A percentile compares a stretch with the other conserved stretches of the same genome.
phyloP scores from a whole-genome alignment of 1,284 basidiomycete genomes.

The Thecaphora thlaspeos region DNA sequence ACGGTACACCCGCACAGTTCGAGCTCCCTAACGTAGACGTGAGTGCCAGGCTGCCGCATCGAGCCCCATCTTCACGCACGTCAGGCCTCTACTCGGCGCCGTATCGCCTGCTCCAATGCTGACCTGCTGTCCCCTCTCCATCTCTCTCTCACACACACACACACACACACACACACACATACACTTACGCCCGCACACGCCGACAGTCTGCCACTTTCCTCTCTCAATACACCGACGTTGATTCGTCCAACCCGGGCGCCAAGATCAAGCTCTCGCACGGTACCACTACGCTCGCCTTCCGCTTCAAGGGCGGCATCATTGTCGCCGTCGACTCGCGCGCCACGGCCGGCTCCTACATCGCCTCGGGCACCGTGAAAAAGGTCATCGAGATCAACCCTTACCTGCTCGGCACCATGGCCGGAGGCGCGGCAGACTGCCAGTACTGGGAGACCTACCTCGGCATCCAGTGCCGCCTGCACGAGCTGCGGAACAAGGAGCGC shows the following conservation, averaged over 20 bases:
- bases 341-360: slow-evolving; percentile 94
- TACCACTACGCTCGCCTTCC: slow-evolving; percentile 96
- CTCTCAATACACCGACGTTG: slow-evolving; percentile 55
- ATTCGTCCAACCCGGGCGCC: slow-evolving; percentile 55
- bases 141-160: background rate
- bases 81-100: too few species aligned
- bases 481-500: slow-evolving; percentile 92
- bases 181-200: background rate
- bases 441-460: slow-evolving; percentile 79
- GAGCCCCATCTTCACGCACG: too few species aligned
- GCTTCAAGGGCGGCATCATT: slow-evolving; percentile 93
- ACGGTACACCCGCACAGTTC: slow-evolving; percentile 34
- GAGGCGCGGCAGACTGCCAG: slow-evolving; percentile 70
- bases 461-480: slow-evolving; percentile 94
- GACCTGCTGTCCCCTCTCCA: background rate
- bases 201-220: slow-evolving; percentile 49
- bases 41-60: too few species aligned
- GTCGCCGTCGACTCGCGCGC: slow-evolving; percentile 97
- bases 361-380: slow-evolving; percentile 62
- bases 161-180: background rate
- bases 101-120: too few species aligned
- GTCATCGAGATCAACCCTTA: slow-evolving; percentile 99
- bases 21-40: slow-evolving; percentile 42
- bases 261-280: slow-evolving; percentile 96
- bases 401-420: slow-evolving; percentile 97